phyloP scores from a whole-genome alignment of 768 basidiomycete genomes.

The Paxillus involutus region DNA sequence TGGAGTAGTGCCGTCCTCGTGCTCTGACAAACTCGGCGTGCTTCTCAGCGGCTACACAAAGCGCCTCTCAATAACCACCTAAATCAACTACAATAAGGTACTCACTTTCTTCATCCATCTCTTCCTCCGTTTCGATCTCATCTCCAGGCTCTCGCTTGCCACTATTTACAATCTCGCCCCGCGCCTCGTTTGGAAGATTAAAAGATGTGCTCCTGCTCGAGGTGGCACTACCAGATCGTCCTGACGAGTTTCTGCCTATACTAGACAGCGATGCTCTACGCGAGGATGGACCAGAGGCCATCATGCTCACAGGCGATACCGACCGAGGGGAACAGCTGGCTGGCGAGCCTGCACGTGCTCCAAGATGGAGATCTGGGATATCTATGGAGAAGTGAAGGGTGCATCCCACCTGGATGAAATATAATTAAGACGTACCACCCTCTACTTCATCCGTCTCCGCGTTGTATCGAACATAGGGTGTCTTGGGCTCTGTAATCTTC shows the following conservation, averaged over 20 bases:
- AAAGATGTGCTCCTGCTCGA: conserved; percentile 84
- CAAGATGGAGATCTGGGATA: conserved; percentile 77
- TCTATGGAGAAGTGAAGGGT: conserved; percentile 43
- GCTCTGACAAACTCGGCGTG: conserved; percentile 81
- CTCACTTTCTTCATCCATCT: conserved; percentile 89
- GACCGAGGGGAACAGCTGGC: conserved; percentile 42
- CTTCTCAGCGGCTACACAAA: conserved; percentile 67
- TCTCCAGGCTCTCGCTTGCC: conserved; percentile 42
- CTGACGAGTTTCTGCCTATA: conserved; percentile 49
- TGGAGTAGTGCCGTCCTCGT: conserved; percentile 83
- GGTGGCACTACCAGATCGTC: conserved; percentile 61
- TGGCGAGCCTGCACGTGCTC: conserved; percentile 33
- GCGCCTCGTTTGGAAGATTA: conserved; percentile 70
- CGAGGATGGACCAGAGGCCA: conserved; percentile 68
- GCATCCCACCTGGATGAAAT: neutral
- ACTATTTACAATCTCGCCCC: conserved; percentile 51
- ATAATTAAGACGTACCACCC: conserved; percentile 56
- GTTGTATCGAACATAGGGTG: conserved; percentile 91
- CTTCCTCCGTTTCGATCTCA: conserved; percentile 69
- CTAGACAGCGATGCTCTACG: conserved; percentile 76
- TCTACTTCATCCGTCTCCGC: conserved; percentile 83
- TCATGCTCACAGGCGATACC: conserved; percentile 58
- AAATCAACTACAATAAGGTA: conserved; percentile 7
- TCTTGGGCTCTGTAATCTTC: conserved; percentile 99
- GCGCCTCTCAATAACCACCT: neutral